Base-by-base conservation (phyloP, 306 rosid species). In the Prosopis cineraria region DNA sequence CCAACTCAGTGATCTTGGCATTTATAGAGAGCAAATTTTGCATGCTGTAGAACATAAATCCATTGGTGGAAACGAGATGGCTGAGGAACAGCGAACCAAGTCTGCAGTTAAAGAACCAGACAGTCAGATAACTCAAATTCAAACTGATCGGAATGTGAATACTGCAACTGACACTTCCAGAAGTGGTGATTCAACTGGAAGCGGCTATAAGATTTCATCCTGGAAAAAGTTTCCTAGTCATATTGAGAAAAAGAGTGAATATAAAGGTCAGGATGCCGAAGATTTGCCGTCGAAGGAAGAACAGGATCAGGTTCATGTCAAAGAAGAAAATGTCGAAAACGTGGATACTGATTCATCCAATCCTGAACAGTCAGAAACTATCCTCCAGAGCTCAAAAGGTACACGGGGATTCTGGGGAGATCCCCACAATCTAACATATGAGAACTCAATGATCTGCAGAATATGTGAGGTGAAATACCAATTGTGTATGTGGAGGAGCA, bases 381-480 rank as follows among this genome's bases (percentile, higher is more conserved):
- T 72, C 93, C 13, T 50, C 82, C 7, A 87, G 89, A 55, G 73
- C 75, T 19, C 93, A 81, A 24, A 89, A 74, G 76, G 74, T 71
- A 39, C 67, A 91, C 66, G 92, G 92, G 93, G 91, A 68, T 79
- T 73, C 60, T 90, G 93, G 88, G 94, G 91, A 69, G 93, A 91
- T 72, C 91, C 83, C 34, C 97, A 85, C 65, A 89, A 83, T 86
- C 79, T 85, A 82, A 39, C 84, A 53, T 87, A 83, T 53, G 98
- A 87, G 47, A 86, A 87, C 81, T 80, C 91, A 70, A 90, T 95
- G 98, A 93, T 93, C 37, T 95, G 99, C 83, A 89, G 99, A 36
- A 95, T 95, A 68, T 95, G 99, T 70, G 99, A 95, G 86, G 96
- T 78, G 98, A 95, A 78, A 93, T 95, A 84, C 98, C 99, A 20